These are phyloP conservation scores for Lachancea waltii DNA, from an alignment of 805 yeast species.

Conservation along the genomic window DNA sequence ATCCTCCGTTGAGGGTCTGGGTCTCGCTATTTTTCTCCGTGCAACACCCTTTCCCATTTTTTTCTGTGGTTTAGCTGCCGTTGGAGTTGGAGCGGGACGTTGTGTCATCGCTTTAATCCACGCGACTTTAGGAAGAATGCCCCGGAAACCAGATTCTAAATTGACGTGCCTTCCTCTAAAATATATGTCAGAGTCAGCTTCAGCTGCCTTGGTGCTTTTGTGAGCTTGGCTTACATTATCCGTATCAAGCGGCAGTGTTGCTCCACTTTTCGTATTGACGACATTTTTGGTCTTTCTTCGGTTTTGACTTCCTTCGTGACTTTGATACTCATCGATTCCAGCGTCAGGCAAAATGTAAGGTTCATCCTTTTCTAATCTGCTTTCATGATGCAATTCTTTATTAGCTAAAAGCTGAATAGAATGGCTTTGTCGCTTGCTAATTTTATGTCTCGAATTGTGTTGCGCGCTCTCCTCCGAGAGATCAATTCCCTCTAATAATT, in stretches of 20 bases:
- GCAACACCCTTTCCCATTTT: slow-evolving; percentile 25
- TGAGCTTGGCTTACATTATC: background rate
- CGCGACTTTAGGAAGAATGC: slow-evolving; percentile 28
- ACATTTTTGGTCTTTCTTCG: background rate
- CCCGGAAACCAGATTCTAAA: slow-evolving; percentile 28
- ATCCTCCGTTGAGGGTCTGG: slow-evolving; percentile 12
- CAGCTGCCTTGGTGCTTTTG: slow-evolving; percentile 1
- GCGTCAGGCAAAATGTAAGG: no score
- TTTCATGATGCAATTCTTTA: no score
- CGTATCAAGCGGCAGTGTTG: no score
- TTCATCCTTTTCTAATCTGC: no score
- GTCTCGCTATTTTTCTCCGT: slow-evolving; percentile 12
- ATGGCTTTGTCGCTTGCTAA: background rate
- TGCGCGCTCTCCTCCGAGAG: slow-evolving; percentile 9
- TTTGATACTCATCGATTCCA: no score
- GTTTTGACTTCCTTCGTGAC: no score
- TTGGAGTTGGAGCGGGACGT: slow-evolving; percentile 2
- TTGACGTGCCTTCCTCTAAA: slow-evolving; percentile 28
- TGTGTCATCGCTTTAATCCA: slow-evolving; percentile 28
- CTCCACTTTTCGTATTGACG: background rate
- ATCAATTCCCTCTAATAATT: slow-evolving; percentile 27
- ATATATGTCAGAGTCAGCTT: slow-evolving; percentile 4
- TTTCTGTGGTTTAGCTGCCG: slow-evolving; percentile 2
- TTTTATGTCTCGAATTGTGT: background rate
- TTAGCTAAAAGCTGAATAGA: no score